Evolutionary conservation across 805 yeast genomes (phyloP), one percentile per base, ranked within the genome.

Genomic region (Nakazawaea ishiwadae): DNA sequence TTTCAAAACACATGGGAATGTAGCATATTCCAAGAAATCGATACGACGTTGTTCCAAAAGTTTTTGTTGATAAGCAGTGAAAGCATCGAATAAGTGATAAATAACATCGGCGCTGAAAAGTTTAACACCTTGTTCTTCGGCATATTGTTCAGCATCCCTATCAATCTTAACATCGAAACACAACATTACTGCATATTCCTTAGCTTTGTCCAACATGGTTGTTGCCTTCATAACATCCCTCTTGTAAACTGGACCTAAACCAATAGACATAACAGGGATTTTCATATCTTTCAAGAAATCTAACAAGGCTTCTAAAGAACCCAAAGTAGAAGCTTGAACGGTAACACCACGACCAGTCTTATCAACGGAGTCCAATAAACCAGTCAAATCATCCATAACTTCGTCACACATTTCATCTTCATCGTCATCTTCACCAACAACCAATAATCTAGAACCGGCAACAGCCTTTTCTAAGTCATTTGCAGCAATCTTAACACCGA

Each of bases 401-500:
- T 91, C 97, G 61, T 93, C 98, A 95, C 85, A 84, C 55, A 93
- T 58, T 45, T 91, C 98, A 47, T 93, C 99, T 69, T 93, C 99
- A 53, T 93, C 98, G 52, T 93, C 99, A 45, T 87, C 96, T 50
- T 90, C 95, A 33, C 96, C 96, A 50, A 90, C 97, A 54, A 91
- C 91, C 48, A 93, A 68, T 63, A 93, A 72, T 61, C 99, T 78
- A 18, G 99, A 93, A 69, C 99, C 99, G 35, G 99, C 97, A 59
- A 93, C 96, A 10, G 99, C 99, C 68, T 93, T 91, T 58, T 93
- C 99, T 53, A 93, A 77, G 60, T 93, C 99, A 60, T 87, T 87
- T 31, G 99, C 99, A 42, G 98, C 95, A 61, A 93, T 88, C 75
- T 93, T 90, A 44, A 93, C 97, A 78, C 99, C 99, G 52, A 93